Conservation (phyloP, 176 grass and related monocot genomes). For the Oryza rufipogon region DNA sequence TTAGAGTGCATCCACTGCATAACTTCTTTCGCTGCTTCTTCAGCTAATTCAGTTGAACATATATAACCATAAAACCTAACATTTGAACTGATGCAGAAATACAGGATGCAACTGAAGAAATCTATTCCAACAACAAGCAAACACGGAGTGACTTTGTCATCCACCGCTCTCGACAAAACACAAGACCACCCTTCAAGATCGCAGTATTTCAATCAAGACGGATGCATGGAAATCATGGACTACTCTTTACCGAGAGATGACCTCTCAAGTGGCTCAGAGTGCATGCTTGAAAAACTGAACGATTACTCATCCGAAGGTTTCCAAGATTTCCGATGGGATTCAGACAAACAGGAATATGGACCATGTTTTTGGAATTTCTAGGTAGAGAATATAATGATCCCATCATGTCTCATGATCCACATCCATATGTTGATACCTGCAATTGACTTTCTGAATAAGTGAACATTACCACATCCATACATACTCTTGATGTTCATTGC, state of each 20-base stretch:
- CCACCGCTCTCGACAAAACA: neutral
- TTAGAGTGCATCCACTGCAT: no score
- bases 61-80: neutral
- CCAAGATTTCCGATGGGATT: slow-evolving; percentile 39
- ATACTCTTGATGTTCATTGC: no score
- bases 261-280: slow-evolving; percentile 44
- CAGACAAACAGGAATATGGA: slow-evolving; percentile 34
- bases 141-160: neutral
- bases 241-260: slow-evolving; percentile 40
- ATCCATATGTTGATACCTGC: neutral
- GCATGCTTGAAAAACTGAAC: slow-evolving; percentile 34
- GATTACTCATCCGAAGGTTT: slow-evolving; percentile 5
- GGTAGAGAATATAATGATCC: neutral
- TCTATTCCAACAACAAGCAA: slow-evolving; percentile 7
- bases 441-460: neutral
- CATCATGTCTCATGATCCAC: neutral
- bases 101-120: slow-evolving; percentile 31
- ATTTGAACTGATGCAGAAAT: slow-evolving; percentile 34
- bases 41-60: neutral
- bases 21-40: no score
- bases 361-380: slow-evolving; percentile 40
- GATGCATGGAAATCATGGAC: slow-evolving; percentile 38
- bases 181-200: neutral
- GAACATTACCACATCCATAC: no score
- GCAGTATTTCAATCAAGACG: slow-evolving; percentile 34